Base-by-base conservation (phyloP, 257 asterid genomes). In the Solanum arcanum region DNA sequence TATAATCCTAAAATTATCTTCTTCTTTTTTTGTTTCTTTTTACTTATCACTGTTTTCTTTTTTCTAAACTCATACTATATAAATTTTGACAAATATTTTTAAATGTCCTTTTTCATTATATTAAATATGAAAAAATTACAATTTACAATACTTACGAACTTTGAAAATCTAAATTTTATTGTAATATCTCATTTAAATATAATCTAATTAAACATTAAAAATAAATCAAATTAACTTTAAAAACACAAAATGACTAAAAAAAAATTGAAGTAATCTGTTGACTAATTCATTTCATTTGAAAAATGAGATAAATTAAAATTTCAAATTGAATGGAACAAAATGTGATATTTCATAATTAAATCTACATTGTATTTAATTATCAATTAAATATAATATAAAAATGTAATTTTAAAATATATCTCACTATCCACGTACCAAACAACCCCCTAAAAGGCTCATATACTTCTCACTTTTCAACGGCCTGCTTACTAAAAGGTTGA, bases 401-500 rank as follows among this genome's bases (percentile, higher is more conserved):
- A 7, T 59, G 0, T 20, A 59, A 59, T 59, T 59, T 59, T 18
- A 59, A 59, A 20, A 20, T 59, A 3, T 56, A 5, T 21, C 70
- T 23, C 7, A 23, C 1, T n/a, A 10, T 62, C 66, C 25, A 5
- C 3, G 15, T 23, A 13, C 23, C 42, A 69, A 69, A 69, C 76
- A 9, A 75, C 9, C 35, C 83, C 59, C 27, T 23, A 41, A 41
- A 76, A 76, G 59, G 33, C 85, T 85, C 91, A 87, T 86, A 69
- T 59, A 88, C 60, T 87, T 70, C 83, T 89, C 83, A 87, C 96
- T 92, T 93, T 91, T 90, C 91, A 91, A 90, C 93, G 78, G 86
- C 91, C 91, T 90, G 39, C 35, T 47, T 21, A 14, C 60, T 18
- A 88, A 87, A 56, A 85, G 56, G 37, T 73, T 64, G 83, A 89